Evolutionary conservation across 768 basidiomycete species (phyloP).

Genomic region (Hypholoma sublateritium): DNA sequence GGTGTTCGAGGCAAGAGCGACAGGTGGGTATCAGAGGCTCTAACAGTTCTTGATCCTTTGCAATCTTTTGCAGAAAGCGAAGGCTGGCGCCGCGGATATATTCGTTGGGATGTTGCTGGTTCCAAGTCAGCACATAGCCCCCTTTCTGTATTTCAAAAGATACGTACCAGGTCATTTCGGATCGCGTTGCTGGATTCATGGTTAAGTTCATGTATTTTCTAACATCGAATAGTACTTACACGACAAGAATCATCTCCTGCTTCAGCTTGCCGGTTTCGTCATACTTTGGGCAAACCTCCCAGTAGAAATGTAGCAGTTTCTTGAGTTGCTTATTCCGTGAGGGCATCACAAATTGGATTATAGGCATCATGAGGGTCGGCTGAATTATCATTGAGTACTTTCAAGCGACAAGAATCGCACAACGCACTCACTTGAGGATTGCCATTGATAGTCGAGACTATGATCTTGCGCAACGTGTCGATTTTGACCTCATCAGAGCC

Average conservation of each 20-base stretch:
- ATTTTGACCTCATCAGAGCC: constrained; percentile 96
- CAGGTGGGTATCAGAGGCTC: constrained; percentile 96
- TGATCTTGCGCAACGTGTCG: constrained; percentile 93
- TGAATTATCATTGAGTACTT: constrained; percentile 28
- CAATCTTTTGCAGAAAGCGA: constrained; percentile 93
- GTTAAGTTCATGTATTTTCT: constrained; percentile 6
- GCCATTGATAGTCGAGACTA: constrained; percentile 92
- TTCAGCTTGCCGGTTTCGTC: constrained; percentile 97
- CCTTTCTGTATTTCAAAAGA: constrained; percentile 1
- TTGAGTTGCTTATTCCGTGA: constrained; percentile 94
- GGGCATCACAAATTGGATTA: constrained; percentile 98
- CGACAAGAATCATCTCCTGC: constrained; percentile 99
- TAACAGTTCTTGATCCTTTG: constrained; percentile 88
- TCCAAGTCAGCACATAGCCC: constrained; percentile 3
- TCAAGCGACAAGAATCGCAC: not conserved
- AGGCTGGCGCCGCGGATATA: constrained; percentile 98
- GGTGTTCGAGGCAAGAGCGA: constrained; percentile 92
- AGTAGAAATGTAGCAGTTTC: constrained; percentile 94
- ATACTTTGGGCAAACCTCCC: constrained; percentile 97
- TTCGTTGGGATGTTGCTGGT: constrained; percentile 97
- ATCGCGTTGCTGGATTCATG: constrained; percentile 76
- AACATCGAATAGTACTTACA: constrained; percentile 54
- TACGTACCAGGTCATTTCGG: constrained; percentile 89
- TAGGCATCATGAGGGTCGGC: constrained; percentile 95
- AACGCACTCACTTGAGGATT: constrained; percentile 73